Base-by-base conservation (phyloP, 352 stramenopile genomes). In the Pythium utonaiense region DNA sequence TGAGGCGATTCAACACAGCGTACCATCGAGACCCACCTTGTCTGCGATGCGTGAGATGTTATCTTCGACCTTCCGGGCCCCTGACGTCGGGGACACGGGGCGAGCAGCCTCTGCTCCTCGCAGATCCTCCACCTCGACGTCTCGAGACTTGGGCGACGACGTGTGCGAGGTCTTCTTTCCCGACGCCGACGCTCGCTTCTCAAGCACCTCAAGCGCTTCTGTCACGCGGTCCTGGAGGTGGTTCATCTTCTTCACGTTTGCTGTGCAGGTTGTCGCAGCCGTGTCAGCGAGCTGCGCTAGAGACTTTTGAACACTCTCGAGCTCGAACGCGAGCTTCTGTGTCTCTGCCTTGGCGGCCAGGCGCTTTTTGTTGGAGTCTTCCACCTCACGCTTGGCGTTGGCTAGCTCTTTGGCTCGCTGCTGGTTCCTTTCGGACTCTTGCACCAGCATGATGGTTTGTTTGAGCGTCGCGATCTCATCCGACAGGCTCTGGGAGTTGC, bases 321-420 rank as follows among this genome's bases (percentile, higher is more conserved):
- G 68, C 51, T 93, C 83, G 14, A 88, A 68, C 1, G 80, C 80
- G 9, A 93, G 73, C 53, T 89, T 89, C 58, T 93, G 83, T 1
- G 80, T 93, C 61, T 93, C 83, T 3, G 83, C 77, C 41, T 93
- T 93, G 0, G 83, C 83, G n/a, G 80, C 80, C 7, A 93, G 53
- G 3, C 83, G 77, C 63, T 93, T 93, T 60, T 89, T 93, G 70
- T 91, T 89, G 3, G 82, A 78, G 33, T 89, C 79, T 58, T 91
- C 83, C 22, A 90, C 77, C n/a, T 90, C 78, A 4, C 78, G 76
- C 62, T 88, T 90, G 1, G 78, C 78, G 24, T 62, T 73, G 13
- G 78, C 78, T 1, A 90, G 67, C 52, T 90, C 80, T 54, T 83
- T 85, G 1, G 78, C 78, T 17, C 78, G 78, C 50, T 90, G 80